These are phyloP conservation scores for Trichoderma arundinaceum DNA, from an alignment of 2,329 filamentous ascomycete genomes.

Conservation along the genomic window DNA sequence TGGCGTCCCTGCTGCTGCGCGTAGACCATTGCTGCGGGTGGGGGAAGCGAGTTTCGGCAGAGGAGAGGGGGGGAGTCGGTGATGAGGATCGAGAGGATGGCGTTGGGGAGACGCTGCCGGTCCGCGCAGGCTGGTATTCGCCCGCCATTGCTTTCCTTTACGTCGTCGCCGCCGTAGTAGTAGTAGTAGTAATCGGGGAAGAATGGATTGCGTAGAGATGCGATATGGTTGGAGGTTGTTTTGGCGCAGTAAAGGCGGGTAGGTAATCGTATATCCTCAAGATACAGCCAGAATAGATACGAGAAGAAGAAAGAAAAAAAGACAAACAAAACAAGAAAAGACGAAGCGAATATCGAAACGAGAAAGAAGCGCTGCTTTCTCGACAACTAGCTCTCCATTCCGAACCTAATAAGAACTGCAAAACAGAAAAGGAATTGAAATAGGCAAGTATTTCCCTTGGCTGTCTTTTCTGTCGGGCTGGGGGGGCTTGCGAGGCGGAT, in stretches of 20 bases:
- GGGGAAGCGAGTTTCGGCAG: constrained; percentile 36
- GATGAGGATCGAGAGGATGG: constrained; percentile 23
- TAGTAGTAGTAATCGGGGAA: background rate
- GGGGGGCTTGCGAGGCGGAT: constrained; percentile 12
- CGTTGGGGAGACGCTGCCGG: constrained; percentile 9
- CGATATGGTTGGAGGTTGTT: no score
- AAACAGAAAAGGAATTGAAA: background rate
- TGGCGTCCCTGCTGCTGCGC: constrained; percentile 19
- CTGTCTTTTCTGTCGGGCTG: no score
- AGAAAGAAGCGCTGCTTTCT: background rate
- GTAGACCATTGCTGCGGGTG: constrained; percentile 22
- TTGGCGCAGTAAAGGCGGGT: no score
- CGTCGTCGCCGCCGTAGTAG: background rate
- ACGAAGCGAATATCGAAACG: background rate
- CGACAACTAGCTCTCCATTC: constrained; percentile 28
- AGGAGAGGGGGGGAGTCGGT: constrained; percentile 26
- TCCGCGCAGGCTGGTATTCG: background rate
- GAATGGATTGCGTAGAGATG: no score
- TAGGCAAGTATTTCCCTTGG: background rate
- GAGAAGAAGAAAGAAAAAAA: background rate
- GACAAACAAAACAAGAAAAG: background rate
- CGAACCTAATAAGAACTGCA: background rate
- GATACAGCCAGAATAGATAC: background rate
- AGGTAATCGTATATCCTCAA: no score
- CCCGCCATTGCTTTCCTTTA: constrained; percentile 4